Conservation (phyloP, 2,329 filamentous ascomycete genomes). For the Ophioceras dolichostomum region DNA sequence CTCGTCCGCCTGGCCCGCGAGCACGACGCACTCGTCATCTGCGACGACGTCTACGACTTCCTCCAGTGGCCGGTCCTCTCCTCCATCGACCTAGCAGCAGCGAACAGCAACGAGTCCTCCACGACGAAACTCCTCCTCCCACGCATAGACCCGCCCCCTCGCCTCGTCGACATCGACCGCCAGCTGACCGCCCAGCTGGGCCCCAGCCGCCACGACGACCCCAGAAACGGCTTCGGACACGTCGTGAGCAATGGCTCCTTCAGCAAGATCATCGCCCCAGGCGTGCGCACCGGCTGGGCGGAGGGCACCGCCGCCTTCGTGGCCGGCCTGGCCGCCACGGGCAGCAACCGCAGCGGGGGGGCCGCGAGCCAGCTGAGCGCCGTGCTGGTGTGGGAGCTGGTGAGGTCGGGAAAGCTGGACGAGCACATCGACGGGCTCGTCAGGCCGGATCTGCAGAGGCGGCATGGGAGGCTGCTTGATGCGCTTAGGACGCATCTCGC, state of each 20-base stretch:
- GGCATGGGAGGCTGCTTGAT: conserved; percentile 39
- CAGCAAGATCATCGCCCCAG: conserved; percentile 75
- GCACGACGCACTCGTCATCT: conserved; percentile 70
- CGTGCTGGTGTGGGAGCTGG: conserved; percentile 23
- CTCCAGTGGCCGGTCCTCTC: conserved; percentile 56
- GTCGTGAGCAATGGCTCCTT: conserved; percentile 80
- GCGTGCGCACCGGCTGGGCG: conserved; percentile 77
- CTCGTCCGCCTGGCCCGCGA: conserved; percentile 68
- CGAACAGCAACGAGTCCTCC: background rate
- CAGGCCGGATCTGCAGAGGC: conserved; percentile 31
- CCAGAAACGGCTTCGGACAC: conserved; percentile 58
- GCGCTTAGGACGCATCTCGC: conserved; percentile 48
- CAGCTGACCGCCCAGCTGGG: conserved; percentile 33
- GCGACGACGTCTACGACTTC: conserved; percentile 91
- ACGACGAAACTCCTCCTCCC: conserved; percentile 7
- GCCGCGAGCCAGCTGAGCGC: conserved; percentile 32
- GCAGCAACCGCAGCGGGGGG: conserved; percentile 42
- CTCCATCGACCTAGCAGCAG: conserved; percentile 1
- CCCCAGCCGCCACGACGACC: conserved; percentile 26
- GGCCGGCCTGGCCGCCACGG: conserved; percentile 38
- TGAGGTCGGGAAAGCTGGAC: conserved; percentile 31
- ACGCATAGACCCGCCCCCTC: conserved; percentile 32
- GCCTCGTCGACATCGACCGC: conserved; percentile 68
- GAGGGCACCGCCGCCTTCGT: conserved; percentile 52
- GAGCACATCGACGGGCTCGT: conserved; percentile 27